A percentile compares a stretch with the other conserved stretches of the same genome.
These are phyloP conservation scores for Alternaria incomplexa DNA, from an alignment of 2,329 filamentous ascomycete genomes.

Conservation along the genomic window DNA sequence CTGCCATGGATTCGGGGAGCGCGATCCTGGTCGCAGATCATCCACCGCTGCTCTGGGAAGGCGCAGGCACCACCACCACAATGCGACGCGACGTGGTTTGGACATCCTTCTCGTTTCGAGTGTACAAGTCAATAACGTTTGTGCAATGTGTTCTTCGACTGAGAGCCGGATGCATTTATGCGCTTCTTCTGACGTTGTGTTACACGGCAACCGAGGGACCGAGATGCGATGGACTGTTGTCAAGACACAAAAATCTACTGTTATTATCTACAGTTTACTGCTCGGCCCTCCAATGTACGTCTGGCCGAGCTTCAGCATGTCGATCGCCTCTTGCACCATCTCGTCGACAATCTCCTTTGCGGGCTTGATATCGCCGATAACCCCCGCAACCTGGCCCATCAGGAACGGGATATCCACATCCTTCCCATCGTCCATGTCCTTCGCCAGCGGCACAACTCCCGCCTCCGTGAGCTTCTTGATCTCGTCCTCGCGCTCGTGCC, in stretches of 20 bases:
- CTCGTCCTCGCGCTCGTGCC: conserved; percentile 78
- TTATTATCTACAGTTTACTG: conserved; percentile 42
- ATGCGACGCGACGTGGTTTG: neutral
- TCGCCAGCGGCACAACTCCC: conserved; percentile 80
- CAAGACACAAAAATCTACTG: neutral
- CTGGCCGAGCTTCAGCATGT: conserved; percentile 47
- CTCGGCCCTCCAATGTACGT: conserved; percentile 39
- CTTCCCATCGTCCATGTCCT: conserved; percentile 81
- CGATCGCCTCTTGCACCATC: conserved; percentile 68
- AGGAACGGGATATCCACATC: conserved; percentile 86
- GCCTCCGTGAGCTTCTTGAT: conserved; percentile 76
- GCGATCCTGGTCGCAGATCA: conserved; percentile 30
- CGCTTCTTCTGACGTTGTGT: neutral
- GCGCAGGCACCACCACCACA: neutral
- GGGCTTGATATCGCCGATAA: conserved; percentile 77
- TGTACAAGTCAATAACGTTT: neutral
- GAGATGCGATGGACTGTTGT: neutral
- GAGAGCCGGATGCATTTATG: neutral
- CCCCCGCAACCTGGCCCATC: conserved; percentile 91
- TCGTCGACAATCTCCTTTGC: conserved; percentile 85
- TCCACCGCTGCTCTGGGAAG: conserved; percentile 14
- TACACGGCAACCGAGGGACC: conserved; percentile 2
- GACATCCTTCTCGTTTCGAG: neutral
- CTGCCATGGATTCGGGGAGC: conserved; percentile 16
- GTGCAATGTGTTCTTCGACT: neutral